phyloP scores from a whole-genome alignment of 83 land plant species.

The Larix sibirica region DNA sequence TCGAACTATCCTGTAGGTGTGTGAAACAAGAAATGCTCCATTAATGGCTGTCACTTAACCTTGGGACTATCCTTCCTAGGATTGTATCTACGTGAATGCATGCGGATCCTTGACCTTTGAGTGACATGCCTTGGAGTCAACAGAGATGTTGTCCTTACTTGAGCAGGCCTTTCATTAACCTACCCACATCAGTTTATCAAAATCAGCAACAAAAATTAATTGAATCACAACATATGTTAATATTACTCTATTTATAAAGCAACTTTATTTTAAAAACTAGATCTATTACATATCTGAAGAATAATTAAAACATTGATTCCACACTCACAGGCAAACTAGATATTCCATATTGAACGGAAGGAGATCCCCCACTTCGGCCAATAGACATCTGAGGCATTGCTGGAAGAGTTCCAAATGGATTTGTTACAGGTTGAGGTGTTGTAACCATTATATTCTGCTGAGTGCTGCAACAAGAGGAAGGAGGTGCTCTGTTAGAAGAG shows the following conservation, averaged over 20 bases:
- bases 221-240: not conserved
- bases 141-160: slow-evolving; percentile 67
- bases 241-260: not conserved
- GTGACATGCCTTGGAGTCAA: slow-evolving; percentile 82
- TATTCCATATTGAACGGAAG: slow-evolving; percentile 64
- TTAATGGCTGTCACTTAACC: slow-evolving; percentile 32
- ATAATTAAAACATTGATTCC: not conserved
- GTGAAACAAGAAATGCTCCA: not conserved
- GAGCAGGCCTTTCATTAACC: slow-evolving; percentile 48
- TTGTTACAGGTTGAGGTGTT: slow-evolving; percentile 42
- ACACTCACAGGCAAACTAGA: slow-evolving; percentile 84
- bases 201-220: not conserved
- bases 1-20: not conserved
- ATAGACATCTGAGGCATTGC: slow-evolving; percentile 66
- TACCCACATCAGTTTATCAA: slow-evolving; percentile 16
- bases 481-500: not conserved
- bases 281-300: not conserved
- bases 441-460: slow-evolving; percentile 29
- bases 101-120: slow-evolving; percentile 71
- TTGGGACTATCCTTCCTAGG: slow-evolving; percentile 76
- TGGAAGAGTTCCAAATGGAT: slow-evolving; percentile 65
- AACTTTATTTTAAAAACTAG: not conserved
- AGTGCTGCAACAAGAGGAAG: slow-evolving; percentile 26
- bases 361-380: slow-evolving; percentile 52
- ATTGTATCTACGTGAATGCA: slow-evolving; percentile 84